A percentile compares a stretch with the other conserved stretches of the same genome.
Conservation (phyloP, 2,329 filamentous ascomycete species). For the Fusarium tanahbumbuense region DNA sequence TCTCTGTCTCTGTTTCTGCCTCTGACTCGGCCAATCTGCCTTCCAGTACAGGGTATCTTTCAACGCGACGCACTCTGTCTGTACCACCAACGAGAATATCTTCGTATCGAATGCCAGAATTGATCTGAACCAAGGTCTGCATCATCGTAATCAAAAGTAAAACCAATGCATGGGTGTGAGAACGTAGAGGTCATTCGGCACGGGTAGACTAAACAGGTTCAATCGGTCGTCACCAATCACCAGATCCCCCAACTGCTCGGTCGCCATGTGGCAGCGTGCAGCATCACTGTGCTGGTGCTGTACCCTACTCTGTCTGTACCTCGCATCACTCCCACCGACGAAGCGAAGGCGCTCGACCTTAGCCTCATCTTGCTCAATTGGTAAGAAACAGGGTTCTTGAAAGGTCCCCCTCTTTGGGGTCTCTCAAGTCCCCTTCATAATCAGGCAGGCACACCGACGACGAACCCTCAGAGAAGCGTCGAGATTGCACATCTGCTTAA, state of each 20-base stretch:
- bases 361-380: conserved; percentile 33
- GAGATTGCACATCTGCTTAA: conserved; percentile 40
- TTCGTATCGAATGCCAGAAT: conserved; percentile 16
- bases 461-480: conserved; percentile 23
- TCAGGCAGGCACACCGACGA: conserved; percentile 21
- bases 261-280: conserved; percentile 45
- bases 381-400: conserved; percentile 14
- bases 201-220: conserved; percentile 17
- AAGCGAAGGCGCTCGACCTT: conserved; percentile 23
- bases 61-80: conserved; percentile 29
- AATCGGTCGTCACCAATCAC: conserved; percentile 27
- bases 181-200: conserved; percentile 12
- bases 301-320: conserved; percentile 11
- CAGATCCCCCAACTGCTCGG: conserved; percentile 26
- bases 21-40: conserved; percentile 5
- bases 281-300: conserved; percentile 19
- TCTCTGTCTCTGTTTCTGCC: conserved; percentile 8
- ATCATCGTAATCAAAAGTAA: conserved; percentile 3
- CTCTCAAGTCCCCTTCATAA: conserved; percentile 7
- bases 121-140: conserved; percentile 12
- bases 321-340: conserved; percentile 19
- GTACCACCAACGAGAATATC: conserved; percentile 19
- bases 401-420: conserved; percentile 6
- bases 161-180: conserved; percentile 4
- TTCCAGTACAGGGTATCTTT: background rate